Evolutionary conservation across 208 protist genomes (phyloP).

Genomic region (Leishmania guyanensis): DNA sequence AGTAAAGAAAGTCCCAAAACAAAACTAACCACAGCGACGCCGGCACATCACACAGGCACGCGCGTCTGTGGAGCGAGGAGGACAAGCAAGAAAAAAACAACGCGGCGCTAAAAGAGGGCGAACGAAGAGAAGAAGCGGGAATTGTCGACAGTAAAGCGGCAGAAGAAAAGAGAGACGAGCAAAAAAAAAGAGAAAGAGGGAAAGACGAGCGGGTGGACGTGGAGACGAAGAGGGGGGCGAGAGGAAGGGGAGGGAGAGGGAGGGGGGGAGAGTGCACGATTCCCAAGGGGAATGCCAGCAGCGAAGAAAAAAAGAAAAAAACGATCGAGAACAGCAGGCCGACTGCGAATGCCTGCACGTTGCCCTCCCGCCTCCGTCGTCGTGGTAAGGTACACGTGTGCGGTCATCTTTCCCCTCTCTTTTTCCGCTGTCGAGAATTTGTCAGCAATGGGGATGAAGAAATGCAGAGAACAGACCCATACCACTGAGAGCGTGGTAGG

Average conservation of each 20-base stretch:
- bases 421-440: background rate
- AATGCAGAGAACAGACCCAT: background rate
- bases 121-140: background rate
- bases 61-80: background rate
- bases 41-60: background rate
- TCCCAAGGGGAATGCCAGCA: background rate
- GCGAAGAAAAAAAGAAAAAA: background rate
- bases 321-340: background rate
- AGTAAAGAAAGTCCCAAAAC: background rate
- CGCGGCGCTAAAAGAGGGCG: background rate
- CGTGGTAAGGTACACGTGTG: background rate
- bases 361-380: background rate
- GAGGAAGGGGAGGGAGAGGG: background rate
- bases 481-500: background rate
- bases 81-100: background rate
- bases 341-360: background rate
- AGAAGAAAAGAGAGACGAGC: background rate
- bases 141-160: background rate
- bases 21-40: background rate
- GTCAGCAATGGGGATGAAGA: background rate
- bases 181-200: background rate
- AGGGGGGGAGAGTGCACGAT: background rate
- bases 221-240: background rate
- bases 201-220: background rate
- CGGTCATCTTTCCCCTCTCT: background rate